Base-by-base conservation (phyloP, 2,329 filamentous ascomycete species). In the Ophiognomonia clavigignenti-juglandacearum region DNA sequence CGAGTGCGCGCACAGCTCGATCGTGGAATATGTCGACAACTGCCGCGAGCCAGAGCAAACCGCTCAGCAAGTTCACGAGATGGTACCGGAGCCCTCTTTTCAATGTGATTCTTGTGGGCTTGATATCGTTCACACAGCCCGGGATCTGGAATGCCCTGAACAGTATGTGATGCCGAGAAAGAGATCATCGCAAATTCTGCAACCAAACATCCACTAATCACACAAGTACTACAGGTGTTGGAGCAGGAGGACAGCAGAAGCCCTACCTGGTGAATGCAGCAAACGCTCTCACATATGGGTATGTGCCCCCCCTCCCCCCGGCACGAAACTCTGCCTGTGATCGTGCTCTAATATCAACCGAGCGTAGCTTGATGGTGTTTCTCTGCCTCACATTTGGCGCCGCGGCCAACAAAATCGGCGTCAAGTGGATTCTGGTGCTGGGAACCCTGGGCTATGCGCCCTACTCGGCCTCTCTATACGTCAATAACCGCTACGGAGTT, bases 91-190 rank as follows among this genome's bases (percentile, higher is more conserved):
- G 68, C 36, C 71, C 71, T 4, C 56, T 73, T 1, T 73, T 70
- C 58, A 70, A 73, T 48, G 70, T 70, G 41, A 66, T 73, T 32
- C 47, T 73, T 16, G 66, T 72, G 4, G 71, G 71, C 18, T 51
- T 67, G 39, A 67, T 66, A 18, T 66, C 64, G 4, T 73, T 74
- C 54, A 70, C 68, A 1, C 68, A 71, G 34, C 70, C 70, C 0
- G 71, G 69, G 3, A 70, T 74, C 19, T 74, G 70, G 69, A 72
- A 69, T 47, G 71, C 70, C 4, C 57, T 74, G 14, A 71, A 72
- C 52, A 62, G 63, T 57, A 61, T 57, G 37, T 37, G 10, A 4
- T 6, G 19, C 32, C 20, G 10, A 27, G 18, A 14, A 26, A 13
- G 16, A 24, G 29, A 32, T 32, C 7, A 22, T 8, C 1, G 26